Percentiles rank a stretch among this genome's conserved stretches.
phyloP scores from a whole-genome alignment of 768 basidiomycete species.

The Suillus alpinus region DNA sequence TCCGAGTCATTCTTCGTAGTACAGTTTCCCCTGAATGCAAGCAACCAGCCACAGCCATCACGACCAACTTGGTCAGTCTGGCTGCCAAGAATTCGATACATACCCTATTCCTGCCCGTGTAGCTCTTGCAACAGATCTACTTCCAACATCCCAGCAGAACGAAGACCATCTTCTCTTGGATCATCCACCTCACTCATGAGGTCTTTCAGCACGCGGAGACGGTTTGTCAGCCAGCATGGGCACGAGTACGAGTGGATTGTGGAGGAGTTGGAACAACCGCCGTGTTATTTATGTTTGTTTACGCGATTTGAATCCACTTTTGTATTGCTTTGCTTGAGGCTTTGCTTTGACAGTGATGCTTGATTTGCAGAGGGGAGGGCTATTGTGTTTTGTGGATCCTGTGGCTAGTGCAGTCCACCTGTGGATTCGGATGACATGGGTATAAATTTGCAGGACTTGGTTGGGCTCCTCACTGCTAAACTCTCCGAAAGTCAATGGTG shows the following conservation, averaged over 20 bases:
- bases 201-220: slow-evolving; percentile 4
- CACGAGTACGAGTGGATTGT: too few relatives aligned
- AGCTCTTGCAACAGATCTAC: background rate
- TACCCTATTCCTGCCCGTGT: background rate
- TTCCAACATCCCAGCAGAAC: slow-evolving; percentile 12
- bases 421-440: background rate
- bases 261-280: too few relatives aligned
- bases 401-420: background rate
- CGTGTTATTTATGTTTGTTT: too few relatives aligned
- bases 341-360: too few relatives aligned
- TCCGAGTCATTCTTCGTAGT: background rate
- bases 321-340: too few relatives aligned
- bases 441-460: background rate
- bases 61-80: too few relatives aligned
- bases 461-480: background rate
- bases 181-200: slow-evolving; percentile 2
- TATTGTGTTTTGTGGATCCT: background rate
- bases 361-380: background rate
- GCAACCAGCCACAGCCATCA: too few relatives aligned
- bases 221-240: slow-evolving; percentile 3
- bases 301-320: too few relatives aligned
- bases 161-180: slow-evolving; percentile 2
- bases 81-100: too few relatives aligned
- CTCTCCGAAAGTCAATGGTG: background rate
- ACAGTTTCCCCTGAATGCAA: too few relatives aligned